phyloP scores from a whole-genome alignment of 2,329 filamentous ascomycete species.

The Pseudogymnoascus sp. region DNA sequence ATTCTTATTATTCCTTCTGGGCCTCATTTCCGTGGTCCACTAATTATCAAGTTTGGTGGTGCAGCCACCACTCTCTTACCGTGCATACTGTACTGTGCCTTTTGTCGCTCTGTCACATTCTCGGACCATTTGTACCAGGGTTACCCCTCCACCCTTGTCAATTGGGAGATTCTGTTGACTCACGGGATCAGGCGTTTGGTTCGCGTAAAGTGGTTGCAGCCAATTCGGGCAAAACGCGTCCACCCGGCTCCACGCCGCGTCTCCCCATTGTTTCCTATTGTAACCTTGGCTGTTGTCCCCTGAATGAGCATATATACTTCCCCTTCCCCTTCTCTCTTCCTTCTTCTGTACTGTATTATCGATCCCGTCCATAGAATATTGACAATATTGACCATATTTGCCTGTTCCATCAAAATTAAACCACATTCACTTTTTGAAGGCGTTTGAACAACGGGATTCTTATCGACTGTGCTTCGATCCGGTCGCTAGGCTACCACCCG shows the following conservation, averaged over 20 bases:
- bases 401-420: background rate
- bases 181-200: conserved; percentile 9
- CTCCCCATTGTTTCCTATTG: conserved; percentile 10
- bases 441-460: background rate
- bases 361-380: background rate
- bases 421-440: background rate
- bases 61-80: background rate
- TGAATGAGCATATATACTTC: conserved; percentile 6
- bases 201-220: conserved; percentile 11
- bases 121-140: background rate
- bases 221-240: conserved; percentile 9
- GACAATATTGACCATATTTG: conserved; percentile 6
- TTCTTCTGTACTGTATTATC: background rate
- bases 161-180: conserved; percentile 5
- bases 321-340: background rate
- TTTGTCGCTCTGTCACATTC: conserved; percentile 1
- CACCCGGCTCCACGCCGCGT: conserved; percentile 3
- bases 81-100: background rate
- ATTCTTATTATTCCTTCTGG: background rate
- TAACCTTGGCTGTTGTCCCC: background rate
- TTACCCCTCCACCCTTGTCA: background rate
- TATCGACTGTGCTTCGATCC: background rate
- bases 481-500: conserved; percentile 4
- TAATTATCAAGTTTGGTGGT: conserved; percentile 1
- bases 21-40: conserved; percentile 7